Percentiles rank a stretch among this genome's conserved stretches.
Conservation (phyloP, 495 filamentous ascomycete species). For the Copromyces sp. region DNA sequence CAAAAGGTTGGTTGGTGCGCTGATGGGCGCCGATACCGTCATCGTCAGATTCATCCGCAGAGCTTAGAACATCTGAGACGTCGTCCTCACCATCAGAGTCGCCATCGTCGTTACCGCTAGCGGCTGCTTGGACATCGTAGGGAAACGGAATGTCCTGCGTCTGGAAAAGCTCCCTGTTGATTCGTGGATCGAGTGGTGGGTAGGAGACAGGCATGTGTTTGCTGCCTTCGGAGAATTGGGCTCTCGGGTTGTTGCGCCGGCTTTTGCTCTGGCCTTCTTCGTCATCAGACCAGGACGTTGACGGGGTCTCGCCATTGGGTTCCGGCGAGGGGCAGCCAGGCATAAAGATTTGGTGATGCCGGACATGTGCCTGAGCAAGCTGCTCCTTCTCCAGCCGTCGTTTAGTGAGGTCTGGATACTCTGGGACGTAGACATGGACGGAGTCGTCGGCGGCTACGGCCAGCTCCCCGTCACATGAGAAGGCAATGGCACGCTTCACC, state of each 20-base stretch:
- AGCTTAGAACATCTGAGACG: not conserved
- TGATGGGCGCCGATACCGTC: not conserved
- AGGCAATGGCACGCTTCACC: constrained; percentile 35
- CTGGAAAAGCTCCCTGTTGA: constrained; percentile 26
- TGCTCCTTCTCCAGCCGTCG: constrained; percentile 3
- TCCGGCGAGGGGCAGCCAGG: constrained; percentile 12
- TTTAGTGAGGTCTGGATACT: constrained; percentile 23
- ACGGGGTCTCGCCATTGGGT: constrained; percentile 5
- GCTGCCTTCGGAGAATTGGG: constrained; percentile 24
- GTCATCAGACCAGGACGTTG: constrained; percentile 11
- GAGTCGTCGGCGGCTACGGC: constrained; percentile 39
- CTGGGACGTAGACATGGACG: constrained; percentile 36
- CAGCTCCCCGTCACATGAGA: constrained; percentile 40
- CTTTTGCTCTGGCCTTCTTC: constrained; percentile 8
- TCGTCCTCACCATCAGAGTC: constrained; percentile 9
- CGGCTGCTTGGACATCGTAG: constrained; percentile 5
- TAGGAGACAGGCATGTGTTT: constrained; percentile 27
- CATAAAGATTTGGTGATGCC: not conserved
- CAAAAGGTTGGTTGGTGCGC: constrained; percentile 21
- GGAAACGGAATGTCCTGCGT: constrained; percentile 15
- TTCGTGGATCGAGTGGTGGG: constrained; percentile 24
- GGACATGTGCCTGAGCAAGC: not conserved
- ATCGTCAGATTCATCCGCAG: constrained; percentile 6
- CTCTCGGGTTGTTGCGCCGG: constrained; percentile 10
- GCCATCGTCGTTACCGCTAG: not conserved